A percentile compares a stretch with the other conserved stretches of the same genome.
Evolutionary conservation across 768 basidiomycete genomes (phyloP).

Genomic region (Phaeotremella fagi): DNA sequence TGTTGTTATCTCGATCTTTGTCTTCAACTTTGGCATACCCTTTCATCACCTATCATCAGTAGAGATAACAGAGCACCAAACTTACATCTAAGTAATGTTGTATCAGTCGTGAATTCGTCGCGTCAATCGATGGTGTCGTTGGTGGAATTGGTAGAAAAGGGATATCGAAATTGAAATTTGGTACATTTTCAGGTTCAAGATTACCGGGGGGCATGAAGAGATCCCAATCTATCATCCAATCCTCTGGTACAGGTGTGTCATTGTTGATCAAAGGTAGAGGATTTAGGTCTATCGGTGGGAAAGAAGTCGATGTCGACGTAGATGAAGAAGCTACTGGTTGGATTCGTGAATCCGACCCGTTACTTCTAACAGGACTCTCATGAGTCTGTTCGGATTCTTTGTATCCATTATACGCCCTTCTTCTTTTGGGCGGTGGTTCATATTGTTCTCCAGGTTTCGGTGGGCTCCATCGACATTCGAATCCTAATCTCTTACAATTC

Average conservation of each 20-base stretch:
- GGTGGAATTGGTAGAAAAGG: background rate
- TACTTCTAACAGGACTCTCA: background rate
- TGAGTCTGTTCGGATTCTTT: background rate
- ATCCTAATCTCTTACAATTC: background rate
- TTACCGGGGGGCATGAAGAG: background rate
- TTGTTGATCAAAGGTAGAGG: too few species aligned
- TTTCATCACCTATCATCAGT: slow-evolving; percentile 5
- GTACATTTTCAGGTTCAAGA: background rate
- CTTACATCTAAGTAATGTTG: background rate
- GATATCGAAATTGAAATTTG: background rate
- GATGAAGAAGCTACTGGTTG: background rate
- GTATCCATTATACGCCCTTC: too few species aligned
- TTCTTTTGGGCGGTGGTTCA: background rate
- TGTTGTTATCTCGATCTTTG: slow-evolving; percentile 1
- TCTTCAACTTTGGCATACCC: slow-evolving; percentile 5
- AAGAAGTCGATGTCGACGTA: background rate
- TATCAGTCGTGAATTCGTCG: background rate
- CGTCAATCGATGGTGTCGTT: background rate
- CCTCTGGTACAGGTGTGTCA: too few species aligned
- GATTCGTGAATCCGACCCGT: too few species aligned
- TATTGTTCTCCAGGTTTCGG: background rate
- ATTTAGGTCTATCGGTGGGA: too few species aligned
- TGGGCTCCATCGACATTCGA: background rate
- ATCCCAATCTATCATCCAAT: background rate
- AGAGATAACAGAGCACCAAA: too few species aligned